Evolutionary conservation across 179 eudicot genomes (phyloP).

Genomic region (Patellifolia procumbens): DNA sequence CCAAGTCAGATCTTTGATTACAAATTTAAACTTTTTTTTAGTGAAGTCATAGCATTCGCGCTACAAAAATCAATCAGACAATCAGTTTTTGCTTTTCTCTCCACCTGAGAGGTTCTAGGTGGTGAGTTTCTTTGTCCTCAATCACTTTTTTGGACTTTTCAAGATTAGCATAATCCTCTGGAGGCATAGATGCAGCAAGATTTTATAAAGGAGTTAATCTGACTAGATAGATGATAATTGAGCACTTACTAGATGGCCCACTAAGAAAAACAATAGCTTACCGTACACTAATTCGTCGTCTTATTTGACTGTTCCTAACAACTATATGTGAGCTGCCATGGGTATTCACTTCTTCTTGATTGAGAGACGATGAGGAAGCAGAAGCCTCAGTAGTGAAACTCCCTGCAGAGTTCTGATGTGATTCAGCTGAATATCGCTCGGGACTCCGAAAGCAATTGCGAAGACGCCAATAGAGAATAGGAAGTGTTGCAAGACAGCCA

Average conservation of each 20-base stretch:
- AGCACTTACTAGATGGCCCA: background rate
- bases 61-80: slow-evolving; percentile 5
- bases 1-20: background rate
- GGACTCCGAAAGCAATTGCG: slow-evolving; percentile 46
- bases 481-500: slow-evolving; percentile 71
- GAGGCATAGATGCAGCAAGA: background rate
- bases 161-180: background rate
- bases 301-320: slow-evolving; percentile 30
- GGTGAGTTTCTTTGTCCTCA: background rate
- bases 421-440: slow-evolving; percentile 38
- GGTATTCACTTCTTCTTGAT: slow-evolving; percentile 42
- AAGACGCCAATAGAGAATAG: slow-evolving; percentile 69
- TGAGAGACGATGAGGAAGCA: slow-evolving; percentile 31
- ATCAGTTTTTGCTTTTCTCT: background rate
- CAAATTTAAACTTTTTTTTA: too few species aligned
- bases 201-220: background rate
- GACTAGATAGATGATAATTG: background rate
- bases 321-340: slow-evolving; percentile 33
- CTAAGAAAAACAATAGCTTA: slow-evolving; percentile 25
- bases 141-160: background rate
- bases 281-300: slow-evolving; percentile 36
- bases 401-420: slow-evolving; percentile 42
- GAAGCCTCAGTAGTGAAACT: slow-evolving; percentile 41
- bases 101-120: background rate
- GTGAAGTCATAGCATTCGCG: background rate